Evolutionary conservation across 768 basidiomycete species (phyloP).

Genomic region (Russula foetens): DNA sequence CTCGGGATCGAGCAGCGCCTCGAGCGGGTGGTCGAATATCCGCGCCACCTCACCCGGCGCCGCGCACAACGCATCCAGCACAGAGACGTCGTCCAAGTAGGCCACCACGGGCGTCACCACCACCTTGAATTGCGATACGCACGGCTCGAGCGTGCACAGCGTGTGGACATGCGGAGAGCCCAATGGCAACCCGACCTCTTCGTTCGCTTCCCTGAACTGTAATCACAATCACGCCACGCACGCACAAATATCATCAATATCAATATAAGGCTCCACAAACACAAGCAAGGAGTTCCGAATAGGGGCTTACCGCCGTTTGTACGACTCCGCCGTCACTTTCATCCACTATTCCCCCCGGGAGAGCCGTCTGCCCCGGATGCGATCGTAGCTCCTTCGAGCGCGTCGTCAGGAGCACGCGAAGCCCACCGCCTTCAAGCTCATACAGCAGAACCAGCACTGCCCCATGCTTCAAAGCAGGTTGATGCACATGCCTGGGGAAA

Average conservation of each 20-base stretch:
- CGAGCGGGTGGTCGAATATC: constrained; percentile 76
- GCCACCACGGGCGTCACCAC: constrained; percentile 78
- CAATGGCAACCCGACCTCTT: constrained; percentile 72
- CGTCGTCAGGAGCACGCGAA: constrained; percentile 80
- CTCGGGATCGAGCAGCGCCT: constrained; percentile 58
- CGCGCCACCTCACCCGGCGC: constrained; percentile 61
- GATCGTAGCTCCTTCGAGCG: constrained; percentile 67
- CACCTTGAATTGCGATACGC: constrained; percentile 56
- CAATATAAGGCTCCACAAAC: no score
- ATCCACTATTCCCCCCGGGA: constrained; percentile 79
- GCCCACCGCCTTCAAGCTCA: constrained; percentile 52
- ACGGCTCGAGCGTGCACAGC: constrained; percentile 55
- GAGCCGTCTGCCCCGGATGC: constrained; percentile 74
- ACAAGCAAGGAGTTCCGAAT: no score
- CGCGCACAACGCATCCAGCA: constrained; percentile 47
- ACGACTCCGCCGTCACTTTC: constrained; percentile 52
- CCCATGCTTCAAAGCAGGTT: constrained; percentile 41
- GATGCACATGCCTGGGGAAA: neutral
- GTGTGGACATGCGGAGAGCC: constrained; percentile 48
- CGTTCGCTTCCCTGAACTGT: constrained; percentile 76
- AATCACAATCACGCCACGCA: neutral
- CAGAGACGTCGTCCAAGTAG: constrained; percentile 43
- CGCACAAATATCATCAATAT: no score
- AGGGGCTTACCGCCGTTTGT: constrained; percentile 56
- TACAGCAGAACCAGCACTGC: constrained; percentile 78